phyloP scores from a whole-genome alignment of 768 basidiomycete genomes.

The Collybiopsis luxurians region DNA sequence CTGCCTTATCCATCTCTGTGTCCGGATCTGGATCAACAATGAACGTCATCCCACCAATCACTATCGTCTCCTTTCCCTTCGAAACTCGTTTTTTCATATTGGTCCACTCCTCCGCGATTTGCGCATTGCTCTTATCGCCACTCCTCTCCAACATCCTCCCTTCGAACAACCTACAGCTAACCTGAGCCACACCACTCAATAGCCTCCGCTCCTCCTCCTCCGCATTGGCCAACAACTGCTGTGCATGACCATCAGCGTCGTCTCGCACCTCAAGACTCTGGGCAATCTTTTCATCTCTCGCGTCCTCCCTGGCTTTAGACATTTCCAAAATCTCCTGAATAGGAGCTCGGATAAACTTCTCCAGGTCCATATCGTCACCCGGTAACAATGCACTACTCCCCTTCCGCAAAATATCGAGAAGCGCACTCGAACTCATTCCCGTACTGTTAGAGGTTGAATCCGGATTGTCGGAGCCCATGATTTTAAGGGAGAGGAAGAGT shows the following conservation, averaged over 20 bases:
- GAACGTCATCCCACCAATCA: slow-evolving; percentile 26
- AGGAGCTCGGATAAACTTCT: slow-evolving; percentile 40
- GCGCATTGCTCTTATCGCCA: slow-evolving; percentile 30
- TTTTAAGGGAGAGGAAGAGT: slow-evolving; percentile 61
- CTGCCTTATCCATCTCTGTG: too few relatives aligned
- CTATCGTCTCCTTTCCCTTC: slow-evolving; percentile 36
- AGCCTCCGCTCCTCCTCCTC: slow-evolving; percentile 53
- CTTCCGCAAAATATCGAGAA: slow-evolving; percentile 54
- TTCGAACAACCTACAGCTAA: slow-evolving; percentile 58
- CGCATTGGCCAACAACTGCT: slow-evolving; percentile 31
- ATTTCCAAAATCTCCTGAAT: slow-evolving; percentile 43
- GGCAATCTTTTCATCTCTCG: slow-evolving; percentile 39
- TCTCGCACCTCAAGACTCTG: slow-evolving; percentile 13
- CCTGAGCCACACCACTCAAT: slow-evolving; percentile 55
- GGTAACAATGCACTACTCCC: slow-evolving; percentile 54
- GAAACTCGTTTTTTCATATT: slow-evolving; percentile 41
- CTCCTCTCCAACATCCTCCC: slow-evolving; percentile 38
- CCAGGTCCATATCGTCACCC: slow-evolving; percentile 36
- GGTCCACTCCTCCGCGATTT: slow-evolving; percentile 46
- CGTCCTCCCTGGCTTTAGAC: slow-evolving; percentile 40
- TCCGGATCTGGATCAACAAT: slow-evolving; percentile 20
- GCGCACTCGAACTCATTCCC: slow-evolving; percentile 38
- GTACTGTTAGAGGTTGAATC: slow-evolving; percentile 10
- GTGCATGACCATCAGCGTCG: slow-evolving; percentile 8
- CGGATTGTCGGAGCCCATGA: slow-evolving; percentile 44